Evolutionary conservation across 352 stramenopile genomes (phyloP).

Genomic region (Phytopythium delawarense): DNA sequence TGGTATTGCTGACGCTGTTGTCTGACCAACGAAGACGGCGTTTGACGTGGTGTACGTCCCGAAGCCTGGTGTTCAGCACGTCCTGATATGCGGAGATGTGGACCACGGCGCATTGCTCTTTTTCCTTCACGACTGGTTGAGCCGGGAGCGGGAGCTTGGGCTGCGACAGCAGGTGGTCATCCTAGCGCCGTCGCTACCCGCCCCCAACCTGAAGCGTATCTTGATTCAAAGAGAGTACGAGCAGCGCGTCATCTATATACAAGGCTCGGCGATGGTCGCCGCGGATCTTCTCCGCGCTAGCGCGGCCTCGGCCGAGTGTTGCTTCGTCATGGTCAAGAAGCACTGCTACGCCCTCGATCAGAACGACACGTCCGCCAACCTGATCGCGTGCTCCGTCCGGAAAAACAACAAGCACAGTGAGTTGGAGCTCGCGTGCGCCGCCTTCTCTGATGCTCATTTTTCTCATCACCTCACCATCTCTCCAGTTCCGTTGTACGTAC

Average conservation of each 20-base stretch:
- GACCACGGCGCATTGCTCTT: constrained; percentile 63
- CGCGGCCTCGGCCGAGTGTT: constrained; percentile 44
- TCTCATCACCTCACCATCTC: neutral
- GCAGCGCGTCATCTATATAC: constrained; percentile 68
- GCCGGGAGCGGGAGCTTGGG: constrained; percentile 55
- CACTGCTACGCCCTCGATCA: constrained; percentile 48
- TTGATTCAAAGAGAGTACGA: constrained; percentile 73
- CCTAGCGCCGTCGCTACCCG: constrained; percentile 51
- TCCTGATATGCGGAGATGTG: constrained; percentile 78
- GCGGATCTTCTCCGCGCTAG: constrained; percentile 61
- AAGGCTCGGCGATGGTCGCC: constrained; percentile 72
- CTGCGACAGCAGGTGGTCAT: constrained; percentile 68
- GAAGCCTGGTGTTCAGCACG: constrained; percentile 61
- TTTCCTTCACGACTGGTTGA: constrained; percentile 78
- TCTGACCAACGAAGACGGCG: constrained; percentile 33
- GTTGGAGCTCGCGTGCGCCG: neutral
- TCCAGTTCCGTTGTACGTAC: constrained; percentile 59
- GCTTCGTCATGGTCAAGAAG: constrained; percentile 77
- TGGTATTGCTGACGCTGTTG: neutral
- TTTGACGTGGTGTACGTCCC: constrained; percentile 77
- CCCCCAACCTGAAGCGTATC: constrained; percentile 50
- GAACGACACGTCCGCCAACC: constrained; percentile 67
- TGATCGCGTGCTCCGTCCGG: constrained; percentile 72
- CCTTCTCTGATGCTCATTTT: neutral
- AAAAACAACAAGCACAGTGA: constrained; percentile 69